phyloP scores from a whole-genome alignment of 495 filamentous ascomycete species.

The Chaetomium cochliodes region DNA sequence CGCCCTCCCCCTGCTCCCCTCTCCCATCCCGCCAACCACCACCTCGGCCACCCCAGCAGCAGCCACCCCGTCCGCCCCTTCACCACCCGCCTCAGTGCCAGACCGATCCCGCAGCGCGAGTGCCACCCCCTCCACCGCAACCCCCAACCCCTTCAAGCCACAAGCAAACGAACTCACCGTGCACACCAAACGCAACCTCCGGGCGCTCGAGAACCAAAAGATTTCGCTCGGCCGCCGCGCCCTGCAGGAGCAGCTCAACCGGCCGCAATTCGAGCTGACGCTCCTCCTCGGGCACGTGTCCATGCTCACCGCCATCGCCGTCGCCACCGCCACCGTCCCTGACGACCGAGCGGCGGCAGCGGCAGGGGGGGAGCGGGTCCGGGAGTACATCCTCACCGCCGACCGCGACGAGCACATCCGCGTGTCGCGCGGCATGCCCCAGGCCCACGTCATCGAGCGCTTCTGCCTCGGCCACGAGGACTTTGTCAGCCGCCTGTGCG shows the following conservation, averaged over 20 bases:
- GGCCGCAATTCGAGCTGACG: conserved; percentile 63
- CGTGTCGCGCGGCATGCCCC: conserved; percentile 76
- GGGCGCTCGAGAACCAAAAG: conserved; percentile 69
- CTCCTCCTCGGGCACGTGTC: conserved; percentile 91
- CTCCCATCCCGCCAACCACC: conserved; percentile 15
- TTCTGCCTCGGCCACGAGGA: conserved; percentile 84
- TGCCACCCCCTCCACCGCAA: conserved; percentile 25
- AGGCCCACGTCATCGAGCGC: conserved; percentile 82
- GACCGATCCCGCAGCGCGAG: conserved; percentile 24
- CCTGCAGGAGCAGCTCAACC: conserved; percentile 44
- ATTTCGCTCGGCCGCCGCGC: conserved; percentile 48
- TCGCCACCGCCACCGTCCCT: conserved; percentile 38
- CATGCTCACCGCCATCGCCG: conserved; percentile 73
- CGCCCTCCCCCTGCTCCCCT: conserved; percentile 71
- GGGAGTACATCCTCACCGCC: conserved; percentile 76
- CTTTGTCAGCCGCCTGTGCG: conserved; percentile 74
- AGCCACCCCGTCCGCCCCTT: conserved; percentile 2
- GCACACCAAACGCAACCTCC: conserved; percentile 76
- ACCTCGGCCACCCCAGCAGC: conserved; percentile 3
- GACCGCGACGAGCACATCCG: conserved; percentile 98
- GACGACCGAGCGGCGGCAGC: background rate
- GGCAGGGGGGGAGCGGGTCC: conserved; percentile 9
- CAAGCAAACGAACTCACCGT: conserved; percentile 74
- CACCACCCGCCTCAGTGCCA: background rate
- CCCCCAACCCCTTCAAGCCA: conserved; percentile 36